These are phyloP conservation scores for Penicillium ucsense DNA, from an alignment of 495 filamentous ascomycete species.

Conservation along the genomic window DNA sequence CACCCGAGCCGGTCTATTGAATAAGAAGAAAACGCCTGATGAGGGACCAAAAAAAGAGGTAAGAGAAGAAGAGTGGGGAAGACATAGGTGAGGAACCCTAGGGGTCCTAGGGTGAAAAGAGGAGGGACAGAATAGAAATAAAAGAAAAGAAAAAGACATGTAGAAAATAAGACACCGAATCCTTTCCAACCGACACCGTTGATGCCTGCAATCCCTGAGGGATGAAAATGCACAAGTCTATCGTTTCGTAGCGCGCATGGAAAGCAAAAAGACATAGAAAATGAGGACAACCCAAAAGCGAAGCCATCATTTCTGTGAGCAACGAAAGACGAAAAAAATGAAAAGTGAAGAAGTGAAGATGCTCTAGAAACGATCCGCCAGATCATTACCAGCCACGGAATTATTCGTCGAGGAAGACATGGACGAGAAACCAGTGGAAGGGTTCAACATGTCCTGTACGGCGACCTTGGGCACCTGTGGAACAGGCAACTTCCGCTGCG, in stretches of 20 bases:
- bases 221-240: constrained; percentile 37
- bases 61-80: constrained; percentile 13
- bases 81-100: constrained; percentile 11
- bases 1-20: too few species aligned
- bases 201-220: constrained; percentile 17
- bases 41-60: too few species aligned
- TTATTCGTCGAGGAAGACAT: constrained; percentile 43
- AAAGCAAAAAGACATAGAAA: constrained; percentile 13
- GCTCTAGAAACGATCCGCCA: constrained; percentile 30
- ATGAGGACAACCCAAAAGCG: background rate
- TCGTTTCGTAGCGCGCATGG: constrained; percentile 35
- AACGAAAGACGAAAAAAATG: background rate
- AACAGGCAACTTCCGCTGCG: constrained; percentile 91
- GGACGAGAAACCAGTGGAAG: constrained; percentile 50
- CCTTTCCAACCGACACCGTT: constrained; percentile 21
- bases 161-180: constrained; percentile 14
- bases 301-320: too few species aligned
- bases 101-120: constrained; percentile 5
- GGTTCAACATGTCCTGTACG: constrained; percentile 75
- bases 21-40: too few species aligned
- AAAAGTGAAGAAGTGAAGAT: background rate
- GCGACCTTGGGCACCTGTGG: constrained; percentile 80
- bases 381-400: constrained; percentile 35
- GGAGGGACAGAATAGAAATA: background rate
- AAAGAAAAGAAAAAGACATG: constrained; percentile 13